Evolutionary conservation across 305 asterid species (phyloP), one percentile per base, ranked within the genome.

Genomic region (Fraxinus dipetala): DNA sequence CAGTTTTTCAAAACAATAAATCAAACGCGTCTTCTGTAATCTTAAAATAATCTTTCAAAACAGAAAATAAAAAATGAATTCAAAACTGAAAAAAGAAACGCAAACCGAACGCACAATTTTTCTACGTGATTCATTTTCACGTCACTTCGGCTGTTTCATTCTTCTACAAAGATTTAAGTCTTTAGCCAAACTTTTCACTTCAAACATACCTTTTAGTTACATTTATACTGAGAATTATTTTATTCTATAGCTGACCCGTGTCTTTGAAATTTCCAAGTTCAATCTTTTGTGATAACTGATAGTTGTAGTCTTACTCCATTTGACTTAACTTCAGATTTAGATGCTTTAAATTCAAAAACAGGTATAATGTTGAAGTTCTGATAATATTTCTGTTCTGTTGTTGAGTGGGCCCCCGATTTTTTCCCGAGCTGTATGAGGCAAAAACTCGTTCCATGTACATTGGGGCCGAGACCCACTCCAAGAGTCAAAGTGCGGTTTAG

Each of bases 251-350:
- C 75, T 84, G 85, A 80, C 56, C 35, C 78, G 40, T 77, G 74
- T 79, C 72, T 75, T 81, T 78, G 79, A 67, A 38, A 32, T 65
- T 75, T 54, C 77, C 56, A 78, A 75, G 43, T 38, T 56, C 40
- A 67, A 56, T 51, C 79, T 31, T 81, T 80, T 75, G 65, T 56
- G 82, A 61, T 48, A 30, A 67, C 67, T 43, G 48, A 78, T 78
- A 79, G 30, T 35, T 78, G 82, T 78, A 79, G 80, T 84, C 48
- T 78, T 40, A 82, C 69, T 75, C 28, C 61, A 80, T 80, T 79
- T 77, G 88, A 22, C 72, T 79, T 79, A 70, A 40, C 85, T 82
- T 84, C 69, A 82, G 20, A 76, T 75, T 69, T 6, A 75, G 72
- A 83, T 80, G 38, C 75, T 54, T 79, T 73, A 56, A 76, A 72